These are phyloP conservation scores for Boletus huronensis DNA, from an alignment of 768 basidiomycete species.

Conservation along the genomic window DNA sequence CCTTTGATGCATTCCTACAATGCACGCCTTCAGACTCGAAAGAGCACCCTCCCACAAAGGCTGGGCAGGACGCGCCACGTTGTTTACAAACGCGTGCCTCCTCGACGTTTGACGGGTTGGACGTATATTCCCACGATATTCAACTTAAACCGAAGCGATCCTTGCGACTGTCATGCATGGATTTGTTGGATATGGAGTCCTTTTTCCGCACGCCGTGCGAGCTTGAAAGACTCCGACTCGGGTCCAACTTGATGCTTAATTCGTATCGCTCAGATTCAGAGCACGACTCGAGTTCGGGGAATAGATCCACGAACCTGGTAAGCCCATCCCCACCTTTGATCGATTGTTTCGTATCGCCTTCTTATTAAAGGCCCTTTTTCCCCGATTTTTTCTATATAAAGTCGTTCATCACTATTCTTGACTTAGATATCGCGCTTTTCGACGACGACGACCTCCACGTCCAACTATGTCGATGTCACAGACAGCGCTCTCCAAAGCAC, in stretches of 20 bases:
- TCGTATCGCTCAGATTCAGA: conserved; percentile 15
- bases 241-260: conserved; percentile 24
- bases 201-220: conserved; percentile 11
- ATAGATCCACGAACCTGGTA: conserved; percentile 13
- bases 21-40: conserved; percentile 20
- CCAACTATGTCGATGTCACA: conserved; percentile 25
- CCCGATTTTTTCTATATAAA: background rate
- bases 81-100: conserved; percentile 26
- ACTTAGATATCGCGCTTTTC: conserved; percentile 35
- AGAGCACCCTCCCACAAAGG: conserved; percentile 16
- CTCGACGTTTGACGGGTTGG: conserved; percentile 31
- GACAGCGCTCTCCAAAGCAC: background rate
- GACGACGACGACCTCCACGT: conserved; percentile 34
- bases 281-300: conserved; percentile 1
- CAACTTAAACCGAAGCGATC: conserved; percentile 14
- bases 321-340: background rate
- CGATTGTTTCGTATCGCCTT: background rate
- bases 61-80: conserved; percentile 4
- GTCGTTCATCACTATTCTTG: background rate
- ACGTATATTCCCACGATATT: conserved; percentile 29
- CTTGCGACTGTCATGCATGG: conserved; percentile 18
- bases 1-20: conserved; percentile 28
- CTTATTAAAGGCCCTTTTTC: background rate
- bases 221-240: conserved; percentile 15
- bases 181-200: conserved; percentile 22